These are phyloP conservation scores for Houttuynia cordata DNA, from an alignment of 164 flowering plant species.

Conservation along the genomic window DNA sequence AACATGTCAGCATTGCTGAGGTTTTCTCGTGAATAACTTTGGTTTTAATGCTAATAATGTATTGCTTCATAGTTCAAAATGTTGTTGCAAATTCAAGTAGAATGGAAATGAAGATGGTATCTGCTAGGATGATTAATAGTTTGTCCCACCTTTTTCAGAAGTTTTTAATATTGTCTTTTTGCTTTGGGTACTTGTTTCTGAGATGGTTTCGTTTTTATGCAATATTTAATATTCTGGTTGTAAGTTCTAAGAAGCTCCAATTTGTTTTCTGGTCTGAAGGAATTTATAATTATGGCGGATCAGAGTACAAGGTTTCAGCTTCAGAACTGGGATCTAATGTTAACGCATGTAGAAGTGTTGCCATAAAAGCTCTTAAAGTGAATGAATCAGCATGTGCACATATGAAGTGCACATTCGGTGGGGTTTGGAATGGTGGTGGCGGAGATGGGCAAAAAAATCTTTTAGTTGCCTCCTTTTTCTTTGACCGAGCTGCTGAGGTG, in stretches of 20 bases:
- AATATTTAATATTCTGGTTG: not conserved
- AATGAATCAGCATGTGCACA: slow-evolving; percentile 76
- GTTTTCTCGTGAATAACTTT: no score
- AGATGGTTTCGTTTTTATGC: not conserved
- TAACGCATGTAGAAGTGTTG: slow-evolving; percentile 41
- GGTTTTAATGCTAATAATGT: no score
- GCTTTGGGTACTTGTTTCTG: not conserved
- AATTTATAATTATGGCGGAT: slow-evolving; percentile 66
- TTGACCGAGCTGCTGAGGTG: slow-evolving; percentile 98
- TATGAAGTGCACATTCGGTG: slow-evolving; percentile 97
- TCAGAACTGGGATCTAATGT: slow-evolving; percentile 52
- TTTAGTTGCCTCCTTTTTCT: slow-evolving; percentile 96
- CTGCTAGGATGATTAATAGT: no score
- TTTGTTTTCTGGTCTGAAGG: slow-evolving; percentile 26
- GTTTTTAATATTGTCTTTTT: no score
- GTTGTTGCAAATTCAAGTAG: no score
- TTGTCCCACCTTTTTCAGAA: not conserved
- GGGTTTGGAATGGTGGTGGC: slow-evolving; percentile 98
- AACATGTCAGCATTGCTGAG: no score
- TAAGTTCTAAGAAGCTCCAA: not conserved
- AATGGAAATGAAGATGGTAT: no score
- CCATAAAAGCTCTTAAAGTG: slow-evolving; percentile 60
- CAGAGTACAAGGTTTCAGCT: slow-evolving; percentile 33
- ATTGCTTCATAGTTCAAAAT: no score
- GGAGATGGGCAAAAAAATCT: slow-evolving; percentile 92